phyloP scores from a whole-genome alignment of 2,329 filamentous ascomycete genomes.

The Aspergillus tanneri region DNA sequence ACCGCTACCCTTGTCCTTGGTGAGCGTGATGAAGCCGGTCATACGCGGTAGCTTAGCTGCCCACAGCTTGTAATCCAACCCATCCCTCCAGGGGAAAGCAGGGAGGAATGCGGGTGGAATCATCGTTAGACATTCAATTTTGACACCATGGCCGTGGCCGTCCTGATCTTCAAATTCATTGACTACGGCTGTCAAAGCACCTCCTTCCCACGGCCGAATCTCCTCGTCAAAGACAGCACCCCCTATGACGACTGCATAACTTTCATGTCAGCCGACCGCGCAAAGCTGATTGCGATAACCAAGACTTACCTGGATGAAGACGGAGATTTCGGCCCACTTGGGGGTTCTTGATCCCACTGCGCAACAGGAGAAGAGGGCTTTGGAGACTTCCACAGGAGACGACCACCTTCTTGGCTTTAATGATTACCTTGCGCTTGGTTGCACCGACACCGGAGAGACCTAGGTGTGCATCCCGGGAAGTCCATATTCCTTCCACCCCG shows the following conservation, averaged over 20 bases:
- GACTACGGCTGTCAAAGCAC: slow-evolving; percentile 76
- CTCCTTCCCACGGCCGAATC: slow-evolving; percentile 70
- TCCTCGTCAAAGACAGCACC: slow-evolving; percentile 67
- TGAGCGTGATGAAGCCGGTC: slow-evolving; percentile 70
- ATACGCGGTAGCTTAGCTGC: slow-evolving; percentile 67
- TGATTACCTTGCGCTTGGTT: slow-evolving; percentile 61
- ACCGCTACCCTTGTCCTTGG: slow-evolving; percentile 73
- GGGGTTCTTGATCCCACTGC: slow-evolving; percentile 76
- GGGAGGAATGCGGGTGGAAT: slow-evolving; percentile 65
- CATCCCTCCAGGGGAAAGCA: slow-evolving; percentile 65
- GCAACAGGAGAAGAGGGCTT: slow-evolving; percentile 71
- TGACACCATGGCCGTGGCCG: slow-evolving; percentile 74
- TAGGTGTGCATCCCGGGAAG: slow-evolving; percentile 64
- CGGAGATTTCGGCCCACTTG: slow-evolving; percentile 81
- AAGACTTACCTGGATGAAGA: slow-evolving; percentile 70
- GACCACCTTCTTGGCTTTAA: slow-evolving; percentile 79
- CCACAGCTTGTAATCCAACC: slow-evolving; percentile 70
- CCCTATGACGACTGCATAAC: slow-evolving; percentile 41
- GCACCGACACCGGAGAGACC: slow-evolving; percentile 54
- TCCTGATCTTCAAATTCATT: slow-evolving; percentile 79
- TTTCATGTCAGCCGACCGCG: neutral
- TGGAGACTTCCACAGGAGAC: slow-evolving; percentile 74
- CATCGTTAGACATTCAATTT: slow-evolving; percentile 77
- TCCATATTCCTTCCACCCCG: slow-evolving; percentile 75
- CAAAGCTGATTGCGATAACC: neutral